Conservation (phyloP, 371 early-diverging fungal genomes). For the Saksenaea oblongispora region DNA sequence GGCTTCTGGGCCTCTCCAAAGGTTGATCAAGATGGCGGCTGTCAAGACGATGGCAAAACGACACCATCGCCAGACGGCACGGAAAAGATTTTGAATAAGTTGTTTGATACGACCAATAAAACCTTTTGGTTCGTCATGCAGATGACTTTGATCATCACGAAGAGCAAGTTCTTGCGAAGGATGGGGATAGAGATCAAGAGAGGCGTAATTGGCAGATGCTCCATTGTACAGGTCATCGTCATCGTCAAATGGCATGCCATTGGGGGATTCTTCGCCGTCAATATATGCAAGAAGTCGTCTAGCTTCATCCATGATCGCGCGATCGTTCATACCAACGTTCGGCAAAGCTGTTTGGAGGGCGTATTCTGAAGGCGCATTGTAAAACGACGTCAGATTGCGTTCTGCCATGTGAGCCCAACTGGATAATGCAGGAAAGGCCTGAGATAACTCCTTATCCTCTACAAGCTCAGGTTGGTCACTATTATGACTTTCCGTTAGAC, state of each 20-base stretch:
- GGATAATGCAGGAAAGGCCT: not conserved
- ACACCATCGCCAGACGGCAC: constrained; percentile 52
- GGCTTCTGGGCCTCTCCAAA: constrained; percentile 62
- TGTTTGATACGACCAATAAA: constrained; percentile 10
- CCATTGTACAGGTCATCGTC: constrained; percentile 1
- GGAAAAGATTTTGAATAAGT: constrained; percentile 30
- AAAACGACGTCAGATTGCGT: constrained; percentile 23
- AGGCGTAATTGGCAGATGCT: constrained; percentile 1
- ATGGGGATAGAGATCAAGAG: constrained; percentile 12
- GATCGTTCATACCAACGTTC: constrained; percentile 8
- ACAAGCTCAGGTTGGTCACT: constrained; percentile 14
- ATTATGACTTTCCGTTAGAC: constrained; percentile 10
- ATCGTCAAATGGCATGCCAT: constrained; percentile 5
- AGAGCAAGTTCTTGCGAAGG: not conserved
- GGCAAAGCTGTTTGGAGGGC: constrained; percentile 14
- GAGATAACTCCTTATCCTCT: constrained; percentile 3
- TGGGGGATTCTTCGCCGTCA: not conserved
- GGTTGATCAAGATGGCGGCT: constrained; percentile 53
- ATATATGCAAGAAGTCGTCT: constrained; percentile 5
- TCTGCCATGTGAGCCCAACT: constrained; percentile 15
- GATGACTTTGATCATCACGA: not conserved
- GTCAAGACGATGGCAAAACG: constrained; percentile 53
- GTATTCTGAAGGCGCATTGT: constrained; percentile 21
- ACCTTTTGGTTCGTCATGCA: constrained; percentile 1
- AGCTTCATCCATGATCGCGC: constrained; percentile 14